Conservation (phyloP, 2,329 filamentous ascomycete genomes). For the Alternaria conjuncta region DNA sequence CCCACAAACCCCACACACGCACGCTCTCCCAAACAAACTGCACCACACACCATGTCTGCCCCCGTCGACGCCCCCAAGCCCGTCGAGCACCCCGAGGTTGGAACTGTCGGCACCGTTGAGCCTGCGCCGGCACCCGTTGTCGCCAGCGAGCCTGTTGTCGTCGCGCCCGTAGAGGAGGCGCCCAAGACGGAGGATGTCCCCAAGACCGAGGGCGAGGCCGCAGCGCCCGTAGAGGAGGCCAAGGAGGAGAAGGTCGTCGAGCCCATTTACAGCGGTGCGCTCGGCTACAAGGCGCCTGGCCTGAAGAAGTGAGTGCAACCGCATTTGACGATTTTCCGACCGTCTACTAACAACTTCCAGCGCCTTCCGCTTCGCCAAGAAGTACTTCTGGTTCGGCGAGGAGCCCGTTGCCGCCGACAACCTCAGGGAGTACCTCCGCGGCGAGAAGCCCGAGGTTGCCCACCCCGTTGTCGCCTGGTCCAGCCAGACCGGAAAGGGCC, state of each 20-base stretch:
- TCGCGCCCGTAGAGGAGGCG: conserved; percentile 53
- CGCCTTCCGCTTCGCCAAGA: conserved; percentile 89
- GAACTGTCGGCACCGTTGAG: conserved; percentile 42
- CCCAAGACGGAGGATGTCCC: conserved; percentile 51
- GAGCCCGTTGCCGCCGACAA: conserved; percentile 75
- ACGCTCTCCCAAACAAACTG: conserved; percentile 3
- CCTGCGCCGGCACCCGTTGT: conserved; percentile 47
- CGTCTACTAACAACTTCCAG: conserved; percentile 54
- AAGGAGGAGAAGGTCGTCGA: conserved; percentile 60
- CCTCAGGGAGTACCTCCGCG: conserved; percentile 78
- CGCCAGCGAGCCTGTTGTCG: conserved; percentile 41
- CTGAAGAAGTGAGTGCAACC: conserved; percentile 80
- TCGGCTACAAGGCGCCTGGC: conserved; percentile 89
- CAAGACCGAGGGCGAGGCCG: conserved; percentile 41
- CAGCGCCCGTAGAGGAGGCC: conserved; percentile 44
- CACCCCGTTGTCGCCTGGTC: conserved; percentile 89
- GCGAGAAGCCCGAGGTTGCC: conserved; percentile 81
- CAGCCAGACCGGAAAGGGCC: conserved; percentile 90
- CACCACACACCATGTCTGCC: conserved; percentile 63
- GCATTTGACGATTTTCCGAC: neutral
- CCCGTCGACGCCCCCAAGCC: conserved; percentile 74
- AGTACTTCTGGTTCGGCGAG: conserved; percentile 76
- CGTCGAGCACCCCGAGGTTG: conserved; percentile 56
- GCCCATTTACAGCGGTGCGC: conserved; percentile 80
- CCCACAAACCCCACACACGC: conserved; percentile 14